Evolutionary conservation across 768 basidiomycete genomes (phyloP).

Genomic region (Podaxis pistillaris): DNA sequence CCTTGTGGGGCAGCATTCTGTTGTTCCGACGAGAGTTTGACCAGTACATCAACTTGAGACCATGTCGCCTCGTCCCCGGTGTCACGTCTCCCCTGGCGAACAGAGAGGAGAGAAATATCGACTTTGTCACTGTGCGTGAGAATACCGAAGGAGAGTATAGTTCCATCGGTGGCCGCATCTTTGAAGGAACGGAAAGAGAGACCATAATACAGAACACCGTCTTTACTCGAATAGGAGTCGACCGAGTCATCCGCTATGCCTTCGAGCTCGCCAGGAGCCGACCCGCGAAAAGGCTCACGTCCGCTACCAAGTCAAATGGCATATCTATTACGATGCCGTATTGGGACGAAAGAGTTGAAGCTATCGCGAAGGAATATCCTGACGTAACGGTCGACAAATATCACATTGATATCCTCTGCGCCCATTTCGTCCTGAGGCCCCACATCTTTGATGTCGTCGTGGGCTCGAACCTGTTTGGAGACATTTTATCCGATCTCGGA

Average conservation of each 20-base stretch:
- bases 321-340: conserved; percentile 48
- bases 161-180: conserved; percentile 44
- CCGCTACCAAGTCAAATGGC: conserved; percentile 53
- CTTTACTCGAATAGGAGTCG: conserved; percentile 49
- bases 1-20: conserved; percentile 50
- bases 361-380: conserved; percentile 49
- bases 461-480: conserved; percentile 53
- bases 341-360: conserved; percentile 46
- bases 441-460: conserved; percentile 55
- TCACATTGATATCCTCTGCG: conserved; percentile 52
- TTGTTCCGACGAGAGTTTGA: conserved; percentile 52
- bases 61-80: conserved; percentile 46
- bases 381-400: conserved; percentile 47
- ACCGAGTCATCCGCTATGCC: conserved; percentile 49
- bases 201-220: conserved; percentile 44
- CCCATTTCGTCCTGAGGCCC: conserved; percentile 44
- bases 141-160: conserved; percentile 59
- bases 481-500: conserved; percentile 56
- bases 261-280: conserved; percentile 50
- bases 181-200: conserved; percentile 37
- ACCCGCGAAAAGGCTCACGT: conserved; percentile 48
- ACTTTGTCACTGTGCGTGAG: conserved; percentile 55
- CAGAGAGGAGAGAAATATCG: conserved; percentile 38
- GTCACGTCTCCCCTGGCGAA: conserved; percentile 46
- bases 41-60: conserved; percentile 51